Evolutionary conservation across 1,284 basidiomycete genomes (phyloP), one percentile per base, ranked within the genome.

Genomic region (Fomitiporia mediterranea): DNA sequence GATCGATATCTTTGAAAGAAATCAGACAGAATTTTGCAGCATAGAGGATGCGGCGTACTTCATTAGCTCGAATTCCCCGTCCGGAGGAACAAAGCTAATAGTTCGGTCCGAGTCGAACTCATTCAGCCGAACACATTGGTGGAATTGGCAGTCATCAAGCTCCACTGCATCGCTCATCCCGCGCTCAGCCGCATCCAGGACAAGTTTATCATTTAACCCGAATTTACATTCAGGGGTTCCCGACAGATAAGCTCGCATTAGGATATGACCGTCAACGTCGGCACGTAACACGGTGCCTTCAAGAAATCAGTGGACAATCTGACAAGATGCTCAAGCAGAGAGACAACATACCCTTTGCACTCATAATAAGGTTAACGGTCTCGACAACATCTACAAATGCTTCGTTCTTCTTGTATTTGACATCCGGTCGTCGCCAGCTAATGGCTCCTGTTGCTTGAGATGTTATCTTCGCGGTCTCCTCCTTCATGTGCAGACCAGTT

Each of bases 51-150:
- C 43, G 46, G 46, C 76, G 59, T 55, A 89, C 90, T 86, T 82
- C 97, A 99, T 99, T 39, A 99, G 78, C 71, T 99, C 97, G 67
- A 99, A 99, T 69, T 99, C 97, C 39, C 97, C 97, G 67, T 99
- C 97, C 1, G 97, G 97, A 0, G 97, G 97, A 47, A 99, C 88
- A 70, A 99, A 99, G 65, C 88, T 92, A 73, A 99, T 98, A 2
- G 90, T 93, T 40, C 96, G 80, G 60, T 87, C 89, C 13, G 89
- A 86, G 68, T 98, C 95, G 69, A 98, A 98, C 70, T 95, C 94
- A 63, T 89, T 88, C 39, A 99, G 74, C 58, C 93, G 84, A 39
- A 99, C 97, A 71, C 97, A 99, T 71, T 99, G 97, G 66, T 99
- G 97, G 77, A 99, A 99, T 60, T 93, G 91, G 70, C 96, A 98